Base-by-base conservation (phyloP, 1,284 basidiomycete genomes). In the Apiotrichum sp. region DNA sequence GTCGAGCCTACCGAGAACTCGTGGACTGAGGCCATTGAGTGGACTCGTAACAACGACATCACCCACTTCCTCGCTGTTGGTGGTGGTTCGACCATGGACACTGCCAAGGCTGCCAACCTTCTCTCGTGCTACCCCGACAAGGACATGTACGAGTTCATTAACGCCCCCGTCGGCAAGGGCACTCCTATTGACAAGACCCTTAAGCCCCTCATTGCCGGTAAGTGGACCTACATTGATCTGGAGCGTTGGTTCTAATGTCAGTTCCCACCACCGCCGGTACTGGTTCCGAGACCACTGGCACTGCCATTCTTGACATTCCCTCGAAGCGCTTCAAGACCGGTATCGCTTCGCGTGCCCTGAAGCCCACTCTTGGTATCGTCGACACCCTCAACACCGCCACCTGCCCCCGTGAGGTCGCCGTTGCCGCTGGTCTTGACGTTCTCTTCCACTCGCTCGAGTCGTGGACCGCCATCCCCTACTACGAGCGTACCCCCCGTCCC, bases 221-320 rank as follows among this genome's bases (percentile, higher is more conserved):
- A 41, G 48, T 49, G 44, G 33, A 14, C 13, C n/a, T 13, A 45
- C 10, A 45, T 10, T 9, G 40, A 41, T 8, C 40, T 6, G 6
- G 14, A n/a, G 14, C 41, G 8, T 31, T 31, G 8, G 5, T 4
- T 10, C 38, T 49, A n/a, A n/a, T 22, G 22, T 10, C 38, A 49
- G 84, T 97, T 29, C 93, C 93, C 9, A 98, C 95, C 2, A 98
- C 93, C 6, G 93, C 95, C 42, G 72, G 93, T 51, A 98, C 93
- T n/a, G 93, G 93, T 11, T 91, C 89, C 2, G 92, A 98, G 76
- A 98, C 95, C 1, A 98, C 93, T 2, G 95, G 95, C 16, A 90
- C 95, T 1, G 91, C 95, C 13, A 97, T 98, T 65, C 83, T 96
- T 49, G 95, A 97, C 73, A 78, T 78, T 54, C 76, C 90, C 0